phyloP scores from a whole-genome alignment of 176 grass and related monocot genomes.

The Cocos nucifera region DNA sequence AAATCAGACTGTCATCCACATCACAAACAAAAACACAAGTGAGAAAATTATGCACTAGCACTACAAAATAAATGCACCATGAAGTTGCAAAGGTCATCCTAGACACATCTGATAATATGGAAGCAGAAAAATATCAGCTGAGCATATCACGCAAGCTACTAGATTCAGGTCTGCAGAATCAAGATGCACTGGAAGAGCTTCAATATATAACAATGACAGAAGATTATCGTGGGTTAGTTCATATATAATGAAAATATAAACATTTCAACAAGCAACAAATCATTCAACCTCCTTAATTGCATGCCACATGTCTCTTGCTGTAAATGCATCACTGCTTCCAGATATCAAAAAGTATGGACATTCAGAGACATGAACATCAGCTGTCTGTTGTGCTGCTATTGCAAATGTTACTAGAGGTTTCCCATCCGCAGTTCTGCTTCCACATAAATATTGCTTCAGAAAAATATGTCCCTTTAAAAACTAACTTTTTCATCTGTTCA shows the following conservation, averaged over 20 bases:
- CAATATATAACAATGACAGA: neutral
- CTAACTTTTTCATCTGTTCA: neutral
- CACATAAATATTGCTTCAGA: constrained; percentile 14
- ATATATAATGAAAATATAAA: too few relatives aligned
- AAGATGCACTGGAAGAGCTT: neutral
- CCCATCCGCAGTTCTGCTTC: constrained; percentile 67
- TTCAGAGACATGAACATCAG: constrained; percentile 55
- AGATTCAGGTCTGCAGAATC: too few relatives aligned
- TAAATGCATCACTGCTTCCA: constrained; percentile 55
- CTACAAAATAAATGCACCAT: too few relatives aligned
- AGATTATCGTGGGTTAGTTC: neutral
- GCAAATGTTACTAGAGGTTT: constrained; percentile 72
- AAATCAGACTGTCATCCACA: too few relatives aligned
- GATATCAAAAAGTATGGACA: constrained; percentile 83
- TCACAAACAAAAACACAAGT: too few relatives aligned
- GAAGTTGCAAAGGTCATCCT: too few relatives aligned
- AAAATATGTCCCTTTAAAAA: constrained; percentile 16
- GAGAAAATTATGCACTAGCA: too few relatives aligned
- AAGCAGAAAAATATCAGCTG: too few relatives aligned
- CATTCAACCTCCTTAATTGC: constrained; percentile 69
- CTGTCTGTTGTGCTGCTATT: constrained; percentile 76
- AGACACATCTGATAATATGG: too few relatives aligned
- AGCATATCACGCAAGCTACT: too few relatives aligned
- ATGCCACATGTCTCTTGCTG: constrained; percentile 91
- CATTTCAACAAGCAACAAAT: neutral